Percentiles rank a stretch among this genome's conserved stretches.
Evolutionary conservation across 2,329 filamentous ascomycete genomes (phyloP).

Genomic region (Onygenales sp.): DNA sequence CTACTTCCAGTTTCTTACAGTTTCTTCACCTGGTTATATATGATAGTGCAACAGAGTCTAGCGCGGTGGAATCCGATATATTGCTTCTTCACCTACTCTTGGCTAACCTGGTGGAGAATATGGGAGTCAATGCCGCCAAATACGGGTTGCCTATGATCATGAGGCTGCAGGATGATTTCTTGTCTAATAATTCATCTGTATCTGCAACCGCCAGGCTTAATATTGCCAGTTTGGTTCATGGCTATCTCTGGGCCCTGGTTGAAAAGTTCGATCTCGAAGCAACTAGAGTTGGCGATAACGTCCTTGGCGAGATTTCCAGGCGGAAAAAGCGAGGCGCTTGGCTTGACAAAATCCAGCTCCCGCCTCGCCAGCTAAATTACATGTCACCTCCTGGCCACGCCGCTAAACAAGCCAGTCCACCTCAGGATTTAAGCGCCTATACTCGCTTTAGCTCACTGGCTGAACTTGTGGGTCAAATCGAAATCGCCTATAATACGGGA

Average conservation of each 20-base stretch:
- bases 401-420: conserved; percentile 31
- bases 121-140: conserved; percentile 73
- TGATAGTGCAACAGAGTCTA: conserved; percentile 68
- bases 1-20: conserved; percentile 62
- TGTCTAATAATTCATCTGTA: conserved; percentile 18
- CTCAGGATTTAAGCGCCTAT: conserved; percentile 38
- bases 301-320: conserved; percentile 66
- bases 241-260: conserved; percentile 74
- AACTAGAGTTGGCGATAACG: conserved; percentile 57
- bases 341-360: conserved; percentile 64
- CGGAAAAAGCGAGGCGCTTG: conserved; percentile 68
- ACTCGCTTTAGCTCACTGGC: conserved; percentile 66
- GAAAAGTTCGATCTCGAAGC: conserved; percentile 69
- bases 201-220: conserved; percentile 61
- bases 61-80: conserved; percentile 64
- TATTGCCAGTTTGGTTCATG: conserved; percentile 74
- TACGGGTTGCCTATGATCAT: conserved; percentile 83
- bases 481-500: conserved; percentile 53
- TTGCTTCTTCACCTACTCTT: conserved; percentile 69
- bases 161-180: conserved; percentile 74
- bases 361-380: conserved; percentile 49
- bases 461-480: conserved; percentile 64
- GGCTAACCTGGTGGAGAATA: conserved; percentile 59
- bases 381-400: conserved; percentile 42
- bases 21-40: conserved; percentile 82